Evolutionary conservation across 192 early-diverging fungal species (phyloP), one percentile per base, ranked within the genome.

Genomic region (Dissophora globulifera): DNA sequence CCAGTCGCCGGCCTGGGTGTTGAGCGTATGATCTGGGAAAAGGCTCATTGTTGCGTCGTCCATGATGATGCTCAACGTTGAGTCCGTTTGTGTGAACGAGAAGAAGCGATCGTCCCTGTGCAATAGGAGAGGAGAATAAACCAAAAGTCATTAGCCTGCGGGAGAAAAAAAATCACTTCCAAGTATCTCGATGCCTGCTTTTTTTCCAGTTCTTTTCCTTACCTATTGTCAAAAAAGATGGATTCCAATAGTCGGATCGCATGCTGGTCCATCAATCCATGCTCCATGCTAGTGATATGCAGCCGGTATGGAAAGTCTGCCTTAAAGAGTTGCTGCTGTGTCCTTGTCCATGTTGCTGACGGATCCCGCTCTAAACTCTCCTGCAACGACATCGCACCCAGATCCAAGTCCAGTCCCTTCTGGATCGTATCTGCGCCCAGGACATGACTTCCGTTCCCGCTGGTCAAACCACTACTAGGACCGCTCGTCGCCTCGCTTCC

Each of bases 211-310:
- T 38, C n/a, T n/a, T n/a, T n/a, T n/a, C n/a, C n/a, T 27, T 67
- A 48, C 72, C 72, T 60, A 13, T 61, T 67, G 52, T 76, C 72
- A 11, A 76, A 76, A 50, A 76, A 76, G 50, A 76, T 76, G 52
- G 72, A 76, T 46, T 76, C 72, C 16, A 76, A 56, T 32, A 76
- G 31, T 2, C 58, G 49, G 40, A 76, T 66, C 2, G 72, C 72
- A 12, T 59, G 58, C 35, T 76, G 72, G 15, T 62, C 72, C 63
- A 66, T 67, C 6, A 76, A 49, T 25, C 63, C 64, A 50, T 65
- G 56, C 47, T 76, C 72, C 72, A 76, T 60, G 27, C 72, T 76
- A 13, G 72, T 76, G 47, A 76, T 76, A 30, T 54, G 58, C 25
- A 76, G 38, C 15, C 58, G 49, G 43, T 76, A 47, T 11, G 72